Base-by-base conservation (phyloP, 805 yeast genomes). In the Ogataea pignaliae region DNA sequence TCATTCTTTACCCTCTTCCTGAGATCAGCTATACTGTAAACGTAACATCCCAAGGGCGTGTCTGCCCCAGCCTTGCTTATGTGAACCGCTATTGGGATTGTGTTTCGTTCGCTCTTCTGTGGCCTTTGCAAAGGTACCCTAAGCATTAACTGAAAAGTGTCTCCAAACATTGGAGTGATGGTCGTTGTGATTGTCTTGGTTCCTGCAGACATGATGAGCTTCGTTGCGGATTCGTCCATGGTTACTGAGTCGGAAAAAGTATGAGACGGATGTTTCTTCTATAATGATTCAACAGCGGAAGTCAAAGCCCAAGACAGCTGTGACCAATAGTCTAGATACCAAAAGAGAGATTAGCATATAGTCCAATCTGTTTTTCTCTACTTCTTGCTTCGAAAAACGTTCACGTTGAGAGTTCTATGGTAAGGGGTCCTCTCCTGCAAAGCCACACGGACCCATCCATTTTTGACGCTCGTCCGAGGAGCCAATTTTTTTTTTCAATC, bases 11-110 rank as follows among this genome's bases (percentile, higher is more conserved):
- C 47, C 34, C 39, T 46, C 34, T 28, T 39, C 48, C 70, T 46
- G 32, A 58, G 61, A 30, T 66, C 66, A 17, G 64, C 59, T 2
- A 75, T 65, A 1, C 76, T 63, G 48, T 74, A 75, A 2, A 73
- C 67, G 44, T 68, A 75, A 28, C 70, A 63, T 1, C 78, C 78
- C n/a, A 75, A 50, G 10, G 47, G 34, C 1, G 60, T 48, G 32
- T 55, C 50, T 0, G 63, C 43, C 0, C 72, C 72, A 2, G 49
- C 44, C 38, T 61, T 60, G 36, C 69, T 61, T 12, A 71, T 38
- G 43, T 64, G 68, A 0, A 66, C 33, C 0, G 69, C 54, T n/a
- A 72, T 68, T 2, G 77, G 75, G 1, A 60, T 41, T 6, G 45
- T 48, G 37, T 54, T 51, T 12, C 37, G 28, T 6, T 34, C 15